phyloP scores from a whole-genome alignment of 1,284 basidiomycete species.

The Sanghuangporus weigelae region DNA sequence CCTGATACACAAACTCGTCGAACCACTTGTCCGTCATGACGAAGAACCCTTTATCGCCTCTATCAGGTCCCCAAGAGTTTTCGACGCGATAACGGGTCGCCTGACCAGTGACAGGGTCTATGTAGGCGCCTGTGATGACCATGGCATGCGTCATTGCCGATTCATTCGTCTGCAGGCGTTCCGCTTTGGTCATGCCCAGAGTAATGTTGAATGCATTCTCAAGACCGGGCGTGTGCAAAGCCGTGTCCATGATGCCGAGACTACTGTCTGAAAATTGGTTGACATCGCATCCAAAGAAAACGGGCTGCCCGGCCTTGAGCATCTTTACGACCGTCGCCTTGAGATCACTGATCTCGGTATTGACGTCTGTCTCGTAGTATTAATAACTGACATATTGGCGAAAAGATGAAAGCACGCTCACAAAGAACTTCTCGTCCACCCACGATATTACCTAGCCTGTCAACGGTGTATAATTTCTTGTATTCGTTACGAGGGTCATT shows the following conservation, averaged over 20 bases:
- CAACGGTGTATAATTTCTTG: conserved; percentile 85
- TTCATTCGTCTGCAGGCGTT: conserved; percentile 79
- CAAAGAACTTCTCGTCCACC: conserved; percentile 79
- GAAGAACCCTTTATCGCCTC: conserved; percentile 85
- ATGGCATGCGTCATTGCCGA: conserved; percentile 90
- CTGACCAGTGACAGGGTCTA: conserved; percentile 64
- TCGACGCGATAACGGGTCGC: conserved; percentile 91
- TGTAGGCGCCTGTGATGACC: conserved; percentile 91
- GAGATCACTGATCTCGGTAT: conserved; percentile 77
- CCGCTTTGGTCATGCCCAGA: conserved; percentile 70
- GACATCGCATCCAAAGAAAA: conserved; percentile 94
- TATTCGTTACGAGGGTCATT: conserved; percentile 90
- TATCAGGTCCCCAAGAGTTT: conserved; percentile 87
- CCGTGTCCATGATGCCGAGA: conserved; percentile 82
- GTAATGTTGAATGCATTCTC: conserved; percentile 52
- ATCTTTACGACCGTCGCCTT: conserved; percentile 79
- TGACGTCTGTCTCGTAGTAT: conserved; percentile 62
- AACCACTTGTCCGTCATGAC: conserved; percentile 94
- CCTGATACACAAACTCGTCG: conserved; percentile 85
- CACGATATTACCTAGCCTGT: conserved; percentile 90
- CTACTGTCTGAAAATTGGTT: conserved; percentile 70
- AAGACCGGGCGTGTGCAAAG: conserved; percentile 66
- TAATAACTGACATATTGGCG: neutral
- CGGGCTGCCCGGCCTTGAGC: conserved; percentile 86
- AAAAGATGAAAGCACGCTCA: conserved; percentile 34